Conservation (phyloP, 495 filamentous ascomycete species). For the Trypethelium eluteriae region DNA sequence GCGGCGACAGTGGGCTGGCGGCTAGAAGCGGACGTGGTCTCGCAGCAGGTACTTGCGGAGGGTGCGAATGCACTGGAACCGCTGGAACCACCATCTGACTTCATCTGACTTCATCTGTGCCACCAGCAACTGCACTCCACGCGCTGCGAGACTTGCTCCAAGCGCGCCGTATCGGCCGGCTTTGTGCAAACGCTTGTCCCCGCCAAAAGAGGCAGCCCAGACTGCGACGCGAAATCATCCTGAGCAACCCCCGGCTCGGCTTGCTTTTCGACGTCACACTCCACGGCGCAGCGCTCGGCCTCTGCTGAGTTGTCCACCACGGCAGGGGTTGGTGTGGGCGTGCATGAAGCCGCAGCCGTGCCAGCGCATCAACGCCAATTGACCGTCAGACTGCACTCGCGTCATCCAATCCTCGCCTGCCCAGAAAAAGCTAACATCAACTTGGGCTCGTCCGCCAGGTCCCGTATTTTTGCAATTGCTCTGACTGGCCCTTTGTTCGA, state of each 20-base stretch:
- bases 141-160: slow-evolving; percentile 3
- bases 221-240: background rate
- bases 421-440: slow-evolving; percentile 8
- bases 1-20: background rate
- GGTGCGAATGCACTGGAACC: background rate
- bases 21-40: background rate
- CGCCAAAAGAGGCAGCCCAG: background rate
- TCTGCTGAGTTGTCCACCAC: slow-evolving; percentile 3
- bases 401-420: background rate
- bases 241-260: background rate
- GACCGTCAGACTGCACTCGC: slow-evolving; percentile 1
- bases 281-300: background rate
- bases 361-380: slow-evolving; percentile 10
- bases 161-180: slow-evolving; percentile 1
- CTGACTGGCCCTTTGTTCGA: slow-evolving; percentile 11
- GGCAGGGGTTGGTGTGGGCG: background rate
- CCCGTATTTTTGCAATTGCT: slow-evolving; percentile 7
- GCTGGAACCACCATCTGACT: background rate
- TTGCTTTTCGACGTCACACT: slow-evolving; percentile 8
- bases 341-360: slow-evolving; percentile 4
- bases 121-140: slow-evolving; percentile 5
- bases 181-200: background rate
- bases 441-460: slow-evolving; percentile 6
- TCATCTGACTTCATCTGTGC: slow-evolving; percentile 1
- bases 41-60: background rate